phyloP scores from a whole-genome alignment of 2,329 filamentous ascomycete species.

The Alternaria sp. region DNA sequence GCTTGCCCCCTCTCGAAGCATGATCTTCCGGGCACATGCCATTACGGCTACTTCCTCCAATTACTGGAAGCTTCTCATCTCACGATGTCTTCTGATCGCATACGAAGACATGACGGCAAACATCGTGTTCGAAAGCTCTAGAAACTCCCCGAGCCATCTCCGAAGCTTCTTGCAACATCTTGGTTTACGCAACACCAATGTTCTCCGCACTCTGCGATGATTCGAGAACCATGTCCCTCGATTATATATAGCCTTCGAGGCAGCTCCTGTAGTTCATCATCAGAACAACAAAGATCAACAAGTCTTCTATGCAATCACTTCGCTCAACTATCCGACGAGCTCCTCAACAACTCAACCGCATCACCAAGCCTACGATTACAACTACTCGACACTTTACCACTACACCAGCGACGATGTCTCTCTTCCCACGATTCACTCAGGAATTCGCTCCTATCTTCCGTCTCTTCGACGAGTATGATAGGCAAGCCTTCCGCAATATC shows the following conservation, averaged over 20 bases:
- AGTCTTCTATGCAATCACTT: constrained; percentile 49
- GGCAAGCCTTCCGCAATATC: constrained; percentile 41
- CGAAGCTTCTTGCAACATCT: constrained; percentile 30
- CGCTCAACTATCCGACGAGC: constrained; percentile 44
- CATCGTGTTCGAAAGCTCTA: constrained; percentile 31
- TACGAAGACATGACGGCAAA: constrained; percentile 17
- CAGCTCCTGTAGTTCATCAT: constrained; percentile 24
- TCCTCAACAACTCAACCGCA: constrained; percentile 43
- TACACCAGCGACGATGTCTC: constrained; percentile 49
- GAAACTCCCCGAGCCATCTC: constrained; percentile 34
- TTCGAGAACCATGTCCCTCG: constrained; percentile 39
- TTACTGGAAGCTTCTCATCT: constrained; percentile 7
- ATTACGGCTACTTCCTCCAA: constrained; percentile 2
- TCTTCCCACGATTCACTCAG: constrained; percentile 54
- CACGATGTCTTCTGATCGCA: constrained; percentile 6
- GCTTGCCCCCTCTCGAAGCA: constrained; percentile 5
- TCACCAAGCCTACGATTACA: constrained; percentile 36
- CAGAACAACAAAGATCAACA: constrained; percentile 42
- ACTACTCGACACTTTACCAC: constrained; percentile 31
- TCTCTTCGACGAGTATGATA: constrained; percentile 59
- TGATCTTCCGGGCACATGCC: not conserved
- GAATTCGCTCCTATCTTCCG: constrained; percentile 58
- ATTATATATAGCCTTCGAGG: constrained; percentile 41
- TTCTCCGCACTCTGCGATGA: constrained; percentile 22
- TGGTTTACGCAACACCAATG: constrained; percentile 12